Evolutionary conservation across 495 filamentous ascomycete genomes (phyloP), one percentile per base, ranked within the genome.

Genomic region (Penicillium diatomitis): DNA sequence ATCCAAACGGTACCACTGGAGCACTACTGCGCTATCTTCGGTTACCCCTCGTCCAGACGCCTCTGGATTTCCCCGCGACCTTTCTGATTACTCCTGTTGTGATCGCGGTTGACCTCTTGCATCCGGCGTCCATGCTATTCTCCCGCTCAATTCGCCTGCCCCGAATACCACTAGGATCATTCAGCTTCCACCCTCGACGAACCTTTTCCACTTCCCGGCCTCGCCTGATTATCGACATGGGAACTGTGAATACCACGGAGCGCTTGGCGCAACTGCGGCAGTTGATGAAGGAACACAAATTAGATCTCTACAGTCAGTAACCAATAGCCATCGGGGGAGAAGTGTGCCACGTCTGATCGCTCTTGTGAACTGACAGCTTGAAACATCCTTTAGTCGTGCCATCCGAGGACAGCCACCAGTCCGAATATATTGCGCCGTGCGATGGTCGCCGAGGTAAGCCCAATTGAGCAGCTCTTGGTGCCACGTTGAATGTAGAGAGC

Each of bases 361-460:
- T 20, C 2, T 20, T 20, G 20, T 20, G 20, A 20, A 20, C 20
- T 20, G 20, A 20, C 20, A 20, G 20, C 20, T 20, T 20, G 20
- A 20, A 20, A 20, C 20, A 20, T 20, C 20, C 20, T 20, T 20
- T 20, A 99, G 92, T 99, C 63, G 80, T 97, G 12, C 94, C 94
- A 7, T 96, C 91, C 36, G 92, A 97, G 79, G 94, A 99, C 69
- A 89, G 86, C 66, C 94, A 99, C 64, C 85, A 90, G 57, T 96
- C 90, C 55, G 94, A 99, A 72, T 99, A 97, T 67, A 96, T 96
- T 65, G 94, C 92, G 41, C 83, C 82, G 1, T 92, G 87, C 64
- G 94, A 99, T 73, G 90, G 77, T 52, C 84, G 94, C 48, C 82
- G 94, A 79, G 86, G 83, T 86, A 55, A 73, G 70, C 33, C 27